Conservation (phyloP, 2,329 filamentous ascomycete species). For the Rhinocladiella similis region DNA sequence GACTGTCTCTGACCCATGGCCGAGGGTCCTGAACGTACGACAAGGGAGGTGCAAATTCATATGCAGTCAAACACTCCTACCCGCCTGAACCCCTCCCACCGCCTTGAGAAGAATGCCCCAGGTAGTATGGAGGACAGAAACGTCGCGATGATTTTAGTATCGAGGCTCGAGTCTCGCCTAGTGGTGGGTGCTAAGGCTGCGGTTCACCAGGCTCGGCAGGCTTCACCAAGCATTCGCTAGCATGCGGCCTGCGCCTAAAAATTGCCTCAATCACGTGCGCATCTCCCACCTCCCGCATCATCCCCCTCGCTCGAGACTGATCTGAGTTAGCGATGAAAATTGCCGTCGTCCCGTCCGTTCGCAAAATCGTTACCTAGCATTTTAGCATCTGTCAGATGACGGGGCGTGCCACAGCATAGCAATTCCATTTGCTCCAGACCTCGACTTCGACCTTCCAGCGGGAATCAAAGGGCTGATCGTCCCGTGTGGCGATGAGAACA, state of each 20-base stretch:
- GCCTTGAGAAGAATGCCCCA: background rate
- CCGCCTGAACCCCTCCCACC: background rate
- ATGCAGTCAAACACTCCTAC: background rate
- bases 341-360: too few relatives aligned
- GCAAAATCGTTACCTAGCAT: too few relatives aligned
- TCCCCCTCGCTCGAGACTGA: too few relatives aligned
- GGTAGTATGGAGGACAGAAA: too few relatives aligned
- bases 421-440: background rate
- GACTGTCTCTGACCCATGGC: slow-evolving; percentile 48
- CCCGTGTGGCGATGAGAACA: background rate
- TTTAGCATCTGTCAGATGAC: background rate
- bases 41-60: background rate
- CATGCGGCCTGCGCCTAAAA: background rate
- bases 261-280: slow-evolving; percentile 1
- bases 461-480: background rate
- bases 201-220: background rate
- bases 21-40: background rate
- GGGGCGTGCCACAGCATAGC: background rate
- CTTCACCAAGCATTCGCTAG: background rate
- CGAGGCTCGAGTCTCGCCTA: too few relatives aligned
- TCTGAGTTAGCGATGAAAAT: too few relatives aligned
- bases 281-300: too few relatives aligned
- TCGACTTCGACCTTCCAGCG: background rate
- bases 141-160: background rate
- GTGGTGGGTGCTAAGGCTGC: background rate